Percentiles rank a stretch among this genome's conserved stretches.
Evolutionary conservation across 371 early-diverging fungal species (phyloP).

Genomic region (Syncephalastrum racemosum): DNA sequence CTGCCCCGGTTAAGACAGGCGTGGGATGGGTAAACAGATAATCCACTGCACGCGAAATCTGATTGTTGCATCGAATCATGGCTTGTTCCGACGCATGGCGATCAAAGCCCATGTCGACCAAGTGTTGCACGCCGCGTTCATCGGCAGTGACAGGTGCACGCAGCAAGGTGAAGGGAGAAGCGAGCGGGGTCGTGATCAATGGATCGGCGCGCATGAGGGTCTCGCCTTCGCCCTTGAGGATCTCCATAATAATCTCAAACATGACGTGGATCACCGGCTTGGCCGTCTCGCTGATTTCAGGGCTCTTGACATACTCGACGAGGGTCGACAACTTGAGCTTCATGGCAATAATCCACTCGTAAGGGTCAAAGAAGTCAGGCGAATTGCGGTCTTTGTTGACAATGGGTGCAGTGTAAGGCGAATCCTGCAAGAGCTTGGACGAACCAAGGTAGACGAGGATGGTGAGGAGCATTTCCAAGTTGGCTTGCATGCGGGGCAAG

Average conservation of each 20-base stretch:
- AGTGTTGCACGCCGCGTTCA: slow-evolving; percentile 65
- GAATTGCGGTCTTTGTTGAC: slow-evolving; percentile 57
- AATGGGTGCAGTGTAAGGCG: slow-evolving; percentile 59
- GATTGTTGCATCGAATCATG: slow-evolving; percentile 75
- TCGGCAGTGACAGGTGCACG: slow-evolving; percentile 51
- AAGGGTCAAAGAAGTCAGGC: slow-evolving; percentile 66
- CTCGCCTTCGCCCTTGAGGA: slow-evolving; percentile 78
- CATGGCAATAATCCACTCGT: slow-evolving; percentile 63
- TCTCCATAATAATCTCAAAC: slow-evolving; percentile 58
- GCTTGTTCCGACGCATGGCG: slow-evolving; percentile 82
- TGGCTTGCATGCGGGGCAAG: slow-evolving; percentile 30
- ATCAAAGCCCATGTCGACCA: slow-evolving; percentile 91
- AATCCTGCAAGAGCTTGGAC: slow-evolving; percentile 66
- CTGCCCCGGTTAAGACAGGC: slow-evolving; percentile 20
- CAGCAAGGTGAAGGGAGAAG: slow-evolving; percentile 37
- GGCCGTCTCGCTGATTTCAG: slow-evolving; percentile 43
- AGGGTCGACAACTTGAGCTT: slow-evolving; percentile 55
- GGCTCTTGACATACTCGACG: slow-evolving; percentile 42
- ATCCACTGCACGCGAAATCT: slow-evolving; percentile 85
- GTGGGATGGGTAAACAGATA: slow-evolving; percentile 85
- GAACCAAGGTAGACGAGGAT: slow-evolving; percentile 64
- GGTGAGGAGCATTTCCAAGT: slow-evolving; percentile 61
- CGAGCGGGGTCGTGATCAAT: slow-evolving; percentile 8
- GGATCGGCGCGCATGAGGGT: slow-evolving; percentile 30
- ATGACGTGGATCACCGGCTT: slow-evolving; percentile 51